phyloP scores from a whole-genome alignment of 371 early-diverging fungal species.

The Syncephalastrum monosporum region DNA sequence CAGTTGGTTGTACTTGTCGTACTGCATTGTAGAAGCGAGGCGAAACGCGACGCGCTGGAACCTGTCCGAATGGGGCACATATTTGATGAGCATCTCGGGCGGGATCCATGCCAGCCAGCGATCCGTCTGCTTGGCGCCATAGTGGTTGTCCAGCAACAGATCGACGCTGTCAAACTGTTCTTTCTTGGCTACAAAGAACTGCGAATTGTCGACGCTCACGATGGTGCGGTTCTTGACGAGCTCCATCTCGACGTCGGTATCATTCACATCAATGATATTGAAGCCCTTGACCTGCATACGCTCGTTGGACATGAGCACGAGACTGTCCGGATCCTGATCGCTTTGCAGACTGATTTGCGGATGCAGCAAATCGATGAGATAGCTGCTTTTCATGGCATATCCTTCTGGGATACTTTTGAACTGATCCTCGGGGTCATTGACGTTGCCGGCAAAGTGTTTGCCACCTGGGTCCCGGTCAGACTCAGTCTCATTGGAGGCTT shows the following conservation, averaged over 20 bases:
- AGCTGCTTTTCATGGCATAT: conserved; percentile 58
- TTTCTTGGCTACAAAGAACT: conserved; percentile 74
- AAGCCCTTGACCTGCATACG: conserved; percentile 64
- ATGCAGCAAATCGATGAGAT: conserved; percentile 65
- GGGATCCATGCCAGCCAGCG: conserved; percentile 89
- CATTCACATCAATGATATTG: conserved; percentile 57
- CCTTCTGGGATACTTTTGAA: conserved; percentile 48
- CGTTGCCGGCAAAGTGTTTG: conserved; percentile 21
- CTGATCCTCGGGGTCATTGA: conserved; percentile 51
- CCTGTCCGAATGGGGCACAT: conserved; percentile 50
- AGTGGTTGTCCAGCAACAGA: conserved; percentile 45
- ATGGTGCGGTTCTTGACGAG: conserved; percentile 73
- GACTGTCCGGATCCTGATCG: conserved; percentile 41
- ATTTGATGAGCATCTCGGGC: conserved; percentile 73
- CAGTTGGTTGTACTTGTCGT: conserved; percentile 82
- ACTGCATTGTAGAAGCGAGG: conserved; percentile 70
- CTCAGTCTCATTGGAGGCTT: conserved; percentile 52
- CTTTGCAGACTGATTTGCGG: conserved; percentile 71
- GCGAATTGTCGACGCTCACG: conserved; percentile 75
- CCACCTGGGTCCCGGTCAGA: conserved; percentile 12
- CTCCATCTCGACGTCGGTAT: conserved; percentile 50
- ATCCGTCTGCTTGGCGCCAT: conserved; percentile 47
- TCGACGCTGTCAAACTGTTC: conserved; percentile 62
- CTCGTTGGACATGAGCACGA: conserved; percentile 66
- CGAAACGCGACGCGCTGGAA: conserved; percentile 76